A percentile compares a stretch with the other conserved stretches of the same genome.
These are phyloP conservation scores for Pseudogymnoascus sp. DNA, from an alignment of 2,329 filamentous ascomycete species.

Conservation along the genomic window DNA sequence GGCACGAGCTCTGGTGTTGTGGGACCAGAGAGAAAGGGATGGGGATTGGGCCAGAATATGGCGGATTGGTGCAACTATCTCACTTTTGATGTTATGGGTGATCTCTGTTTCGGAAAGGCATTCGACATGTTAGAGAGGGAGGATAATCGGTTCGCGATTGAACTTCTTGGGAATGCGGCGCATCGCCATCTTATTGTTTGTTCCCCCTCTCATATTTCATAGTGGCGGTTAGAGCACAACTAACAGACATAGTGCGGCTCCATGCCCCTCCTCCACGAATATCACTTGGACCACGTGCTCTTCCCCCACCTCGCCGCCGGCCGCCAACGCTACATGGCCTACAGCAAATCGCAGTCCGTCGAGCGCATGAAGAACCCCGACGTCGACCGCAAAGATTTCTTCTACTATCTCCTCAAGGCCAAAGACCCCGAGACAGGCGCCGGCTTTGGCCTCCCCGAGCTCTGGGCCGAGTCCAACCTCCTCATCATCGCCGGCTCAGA, in stretches of 20 bases:
- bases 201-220: background rate
- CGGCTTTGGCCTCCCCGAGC: conserved; percentile 29
- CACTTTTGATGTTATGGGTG: conserved; percentile 43
- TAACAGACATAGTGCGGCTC: conserved; percentile 50
- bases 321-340: conserved; percentile 61
- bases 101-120: conserved; percentile 42
- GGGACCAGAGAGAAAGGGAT: conserved; percentile 34
- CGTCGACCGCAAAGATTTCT: conserved; percentile 60
- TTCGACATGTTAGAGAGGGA: conserved; percentile 39
- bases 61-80: conserved; percentile 34
- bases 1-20: conserved; percentile 27
- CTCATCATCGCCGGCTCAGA: conserved; percentile 28
- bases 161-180: conserved; percentile 58
- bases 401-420: conserved; percentile 65
- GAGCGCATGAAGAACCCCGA: conserved; percentile 58
- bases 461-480: conserved; percentile 19
- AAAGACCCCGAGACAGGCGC: conserved; percentile 60
- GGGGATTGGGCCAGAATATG: conserved; percentile 54
- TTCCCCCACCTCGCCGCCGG: conserved; percentile 59
- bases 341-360: conserved; percentile 58
- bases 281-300: conserved; percentile 58
- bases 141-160: conserved; percentile 58
- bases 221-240: background rate
- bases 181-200: conserved; percentile 58
- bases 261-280: conserved; percentile 59